Evolutionary conservation across 257 asterid species (phyloP), one percentile per base, ranked within the genome.

Genomic region (Solanum corneliomulleri): DNA sequence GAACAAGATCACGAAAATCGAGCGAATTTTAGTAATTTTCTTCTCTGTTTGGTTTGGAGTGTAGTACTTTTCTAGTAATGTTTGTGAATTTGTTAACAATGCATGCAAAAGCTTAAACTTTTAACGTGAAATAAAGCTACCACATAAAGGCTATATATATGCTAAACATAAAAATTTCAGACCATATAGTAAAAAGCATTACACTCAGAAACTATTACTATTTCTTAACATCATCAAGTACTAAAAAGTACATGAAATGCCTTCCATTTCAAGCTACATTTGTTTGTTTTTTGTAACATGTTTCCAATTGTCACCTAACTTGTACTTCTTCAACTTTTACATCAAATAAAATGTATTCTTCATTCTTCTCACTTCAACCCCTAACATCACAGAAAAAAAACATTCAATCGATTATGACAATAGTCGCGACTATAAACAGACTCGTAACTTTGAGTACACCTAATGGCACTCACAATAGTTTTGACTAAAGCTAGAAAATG

Each of bases 151-250:
- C 29, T 80, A 29, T 20, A 20, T 56, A 20, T 47, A 16, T 47
- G 27, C 11, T 80, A 45, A 27, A 10, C 45, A 80, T 80, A 47
- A 31, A 16, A 29, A 49, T 9, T 80, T 29, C 18, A 47, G 85
- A 80, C 11, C 49, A 76, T 29, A 16, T 78, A 11, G 15, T 78
- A 9, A 80, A 72, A 80, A 80, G 29, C 85, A 80, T 80, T 47
- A 80, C 69, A 80, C 49, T 49, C 85, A 81, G 42, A 80, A 27
- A 27, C 84, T 80, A 81, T 18, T 71, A 81, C 10, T 76, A 81
- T 49, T 81, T 81, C 27, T 37, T 81, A 29, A 31, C 85, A 81
- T 6, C 85, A 47, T 10, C 69, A 81, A 81, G 45, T 81, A 31
- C 70, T 81, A n/a, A 29, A 49, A 31, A 14, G 85, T 81, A 81